Evolutionary conservation across 2,329 filamentous ascomycete species (phyloP), one percentile per base, ranked within the genome.

Genomic region (Alternaria consortialis): DNA sequence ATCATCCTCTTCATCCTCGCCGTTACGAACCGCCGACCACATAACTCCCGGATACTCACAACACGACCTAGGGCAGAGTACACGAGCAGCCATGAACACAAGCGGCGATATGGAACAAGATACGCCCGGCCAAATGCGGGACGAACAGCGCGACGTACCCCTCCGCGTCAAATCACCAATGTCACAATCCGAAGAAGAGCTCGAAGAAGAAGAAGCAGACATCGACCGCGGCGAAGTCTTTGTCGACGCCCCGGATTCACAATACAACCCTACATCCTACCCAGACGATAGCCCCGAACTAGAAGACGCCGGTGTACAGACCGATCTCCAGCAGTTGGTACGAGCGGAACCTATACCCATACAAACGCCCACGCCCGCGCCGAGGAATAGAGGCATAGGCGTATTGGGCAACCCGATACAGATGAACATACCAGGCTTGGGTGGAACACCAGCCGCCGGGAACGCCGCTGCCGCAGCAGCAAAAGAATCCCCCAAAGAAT

Each of bases 101-200:
- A 53, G 53, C 31, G 47, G 60, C 27, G 66, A 67, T 31, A 13
- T 60, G 66, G 64, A 59, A 31, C 61, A 29, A 27, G 17, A 12
- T 7, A 56, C 23, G 31, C 50, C n/a, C 29, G 29, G 2, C 48
- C 48, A 17, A 36, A 12, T 13, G 32, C 17, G 43, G 36, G 50
- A 58, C 25, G 46, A 39, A 27, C 34, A 29, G 11, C 31, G 46
- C 25, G 54, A 40, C 20, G 32, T 53, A 1, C 71, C 75, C 0
- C 66, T 83, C 53, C 75, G 89, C 71, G 85, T 97, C 15, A 82
- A 97, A 27, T 93, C 89, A 65, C 94, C 94, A 1, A 93, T 97
- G 83, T 95, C 91, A 72, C 92, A 97, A 74, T 90, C 74, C 15
- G 80, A 82, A 61, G 76, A 94, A 70, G 87, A 86, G 6, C 73